Evolutionary conservation across 1,139 yeast species (phyloP).

Genomic region (Pichia terricola): DNA sequence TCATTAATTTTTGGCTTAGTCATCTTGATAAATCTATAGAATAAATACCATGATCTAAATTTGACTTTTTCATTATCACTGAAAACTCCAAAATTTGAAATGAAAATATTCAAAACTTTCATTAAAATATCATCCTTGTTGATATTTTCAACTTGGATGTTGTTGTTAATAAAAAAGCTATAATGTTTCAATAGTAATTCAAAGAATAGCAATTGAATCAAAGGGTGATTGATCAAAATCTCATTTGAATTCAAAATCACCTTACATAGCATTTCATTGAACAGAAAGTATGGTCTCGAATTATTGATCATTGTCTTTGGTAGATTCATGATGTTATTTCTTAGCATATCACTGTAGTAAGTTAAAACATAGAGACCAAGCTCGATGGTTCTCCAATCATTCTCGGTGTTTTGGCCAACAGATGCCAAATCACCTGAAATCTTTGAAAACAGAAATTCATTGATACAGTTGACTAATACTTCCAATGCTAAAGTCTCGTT

Average conservation of each 20-base stretch:
- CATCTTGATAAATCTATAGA: constrained; percentile 70
- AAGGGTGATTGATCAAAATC: constrained; percentile 53
- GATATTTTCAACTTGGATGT: constrained; percentile 27
- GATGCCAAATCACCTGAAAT: constrained; percentile 12
- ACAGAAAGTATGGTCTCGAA: constrained; percentile 52
- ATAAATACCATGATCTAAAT: constrained; percentile 82
- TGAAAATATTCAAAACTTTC: constrained; percentile 65
- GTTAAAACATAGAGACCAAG: constrained; percentile 77
- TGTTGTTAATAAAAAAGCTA: constrained; percentile 44
- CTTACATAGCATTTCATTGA: constrained; percentile 55
- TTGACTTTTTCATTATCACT: constrained; percentile 65
- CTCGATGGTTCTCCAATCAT: constrained; percentile 75
- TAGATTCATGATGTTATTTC: constrained; percentile 60
- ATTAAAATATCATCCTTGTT: constrained; percentile 44
- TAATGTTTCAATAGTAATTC: constrained; percentile 80
- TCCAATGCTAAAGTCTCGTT: constrained; percentile 66
- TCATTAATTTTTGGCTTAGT: constrained; percentile 59
- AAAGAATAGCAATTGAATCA: constrained; percentile 71
- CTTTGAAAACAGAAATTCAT: constrained; percentile 40
- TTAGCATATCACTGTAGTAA: constrained; percentile 69
- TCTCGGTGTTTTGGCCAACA: not conserved
- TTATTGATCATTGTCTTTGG: constrained; percentile 54
- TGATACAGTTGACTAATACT: constrained; percentile 57
- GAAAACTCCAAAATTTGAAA: constrained; percentile 74
- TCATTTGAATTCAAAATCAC: constrained; percentile 43